A percentile compares a stretch with the other conserved stretches of the same genome.
Evolutionary conservation across 768 basidiomycete genomes (phyloP).

Genomic region (Suillus americanus): DNA sequence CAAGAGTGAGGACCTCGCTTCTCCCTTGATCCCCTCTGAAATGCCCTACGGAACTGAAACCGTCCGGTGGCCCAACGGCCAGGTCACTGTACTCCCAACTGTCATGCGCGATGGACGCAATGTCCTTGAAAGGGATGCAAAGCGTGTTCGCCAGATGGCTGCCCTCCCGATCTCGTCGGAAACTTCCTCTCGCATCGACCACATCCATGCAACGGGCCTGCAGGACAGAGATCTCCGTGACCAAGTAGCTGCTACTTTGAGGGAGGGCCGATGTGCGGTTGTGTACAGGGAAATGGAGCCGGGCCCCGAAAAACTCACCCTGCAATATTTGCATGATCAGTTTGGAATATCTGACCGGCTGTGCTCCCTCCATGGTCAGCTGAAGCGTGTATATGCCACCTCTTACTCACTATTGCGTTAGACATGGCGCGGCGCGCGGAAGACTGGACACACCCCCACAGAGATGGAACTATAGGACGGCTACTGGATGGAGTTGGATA

Average conservation of each 20-base stretch:
- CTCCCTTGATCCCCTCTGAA: background rate
- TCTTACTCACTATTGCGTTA: too few relatives aligned
- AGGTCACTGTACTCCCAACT: background rate
- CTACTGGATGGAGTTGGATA: background rate
- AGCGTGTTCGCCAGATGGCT: background rate
- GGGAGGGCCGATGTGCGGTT: background rate
- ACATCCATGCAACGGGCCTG: background rate
- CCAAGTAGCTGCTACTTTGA: background rate
- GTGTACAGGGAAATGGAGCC: too few relatives aligned
- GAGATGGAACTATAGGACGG: too few relatives aligned
- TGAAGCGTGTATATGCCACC: too few relatives aligned
- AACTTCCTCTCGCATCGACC: background rate
- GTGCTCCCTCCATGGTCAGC: background rate
- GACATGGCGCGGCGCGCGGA: too few relatives aligned
- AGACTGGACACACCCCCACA: too few relatives aligned
- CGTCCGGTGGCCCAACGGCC: background rate
- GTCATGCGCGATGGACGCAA: background rate
- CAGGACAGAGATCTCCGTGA: background rate
- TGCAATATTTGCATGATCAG: background rate
- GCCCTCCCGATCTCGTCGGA: background rate
- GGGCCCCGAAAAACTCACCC: too few relatives aligned
- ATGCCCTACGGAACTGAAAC: background rate
- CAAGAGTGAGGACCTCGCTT: background rate
- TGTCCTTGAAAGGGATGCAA: background rate
- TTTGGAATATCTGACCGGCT: background rate